These are phyloP conservation scores for Wickerhamiella sorbophila DNA, from an alignment of 805 yeast species.

Conservation along the genomic window DNA sequence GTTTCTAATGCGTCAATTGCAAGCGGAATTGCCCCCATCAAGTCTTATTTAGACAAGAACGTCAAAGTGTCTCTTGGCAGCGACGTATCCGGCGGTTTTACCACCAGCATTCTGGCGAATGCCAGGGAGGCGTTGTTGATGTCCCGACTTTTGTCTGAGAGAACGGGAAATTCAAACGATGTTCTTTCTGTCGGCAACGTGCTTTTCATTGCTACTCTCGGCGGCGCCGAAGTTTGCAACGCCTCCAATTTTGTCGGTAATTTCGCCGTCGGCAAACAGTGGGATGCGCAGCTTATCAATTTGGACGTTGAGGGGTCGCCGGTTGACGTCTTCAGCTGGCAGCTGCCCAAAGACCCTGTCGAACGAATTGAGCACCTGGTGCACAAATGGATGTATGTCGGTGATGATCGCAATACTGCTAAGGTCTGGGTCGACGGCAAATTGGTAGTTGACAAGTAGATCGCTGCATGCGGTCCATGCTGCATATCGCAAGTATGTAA, in stretches of 20 bases:
- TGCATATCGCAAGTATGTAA: no score
- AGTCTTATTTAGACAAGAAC: slow-evolving; percentile 46
- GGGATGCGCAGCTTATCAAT: slow-evolving; percentile 72
- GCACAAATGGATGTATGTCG: slow-evolving; percentile 84
- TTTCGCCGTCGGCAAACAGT: slow-evolving; percentile 63
- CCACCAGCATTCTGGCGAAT: slow-evolving; percentile 47
- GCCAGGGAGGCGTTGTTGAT: slow-evolving; percentile 61
- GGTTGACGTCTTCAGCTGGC: slow-evolving; percentile 63
- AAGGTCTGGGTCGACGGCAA: slow-evolving; percentile 77
- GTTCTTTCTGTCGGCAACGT: slow-evolving; percentile 57
- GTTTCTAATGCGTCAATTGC: slow-evolving; percentile 76
- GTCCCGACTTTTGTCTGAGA: slow-evolving; percentile 57
- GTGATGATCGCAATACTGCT: slow-evolving; percentile 80
- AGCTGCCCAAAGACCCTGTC: slow-evolving; percentile 13
- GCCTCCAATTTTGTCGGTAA: slow-evolving; percentile 47
- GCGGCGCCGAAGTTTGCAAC: slow-evolving; percentile 71
- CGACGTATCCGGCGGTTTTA: slow-evolving; percentile 65
- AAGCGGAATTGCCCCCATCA: slow-evolving; percentile 79
- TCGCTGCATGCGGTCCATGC: no score
- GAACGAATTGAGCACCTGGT: slow-evolving; percentile 41
- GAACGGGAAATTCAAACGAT: slow-evolving; percentile 27
- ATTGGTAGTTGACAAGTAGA: slow-evolving; percentile 39
- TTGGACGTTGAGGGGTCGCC: slow-evolving; percentile 39
- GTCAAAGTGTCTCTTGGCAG: slow-evolving; percentile 73
- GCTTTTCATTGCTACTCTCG: slow-evolving; percentile 68